Evolutionary conservation across 1,284 basidiomycete species (phyloP).

Genomic region (Fistulinella staudtii): DNA sequence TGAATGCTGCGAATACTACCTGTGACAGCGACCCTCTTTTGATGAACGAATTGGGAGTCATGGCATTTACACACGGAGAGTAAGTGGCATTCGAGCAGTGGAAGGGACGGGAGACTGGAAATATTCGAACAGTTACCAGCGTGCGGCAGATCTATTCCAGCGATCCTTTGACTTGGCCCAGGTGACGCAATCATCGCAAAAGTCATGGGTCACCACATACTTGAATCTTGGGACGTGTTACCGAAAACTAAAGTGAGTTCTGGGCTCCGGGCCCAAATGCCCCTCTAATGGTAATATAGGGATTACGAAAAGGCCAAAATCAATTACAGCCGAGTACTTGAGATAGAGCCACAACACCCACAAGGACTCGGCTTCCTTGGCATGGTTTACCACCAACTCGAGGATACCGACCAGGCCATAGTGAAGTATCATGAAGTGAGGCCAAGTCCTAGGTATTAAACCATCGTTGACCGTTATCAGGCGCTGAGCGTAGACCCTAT

Average conservation of each 20-base stretch:
- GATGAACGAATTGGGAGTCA: slow-evolving; percentile 90
- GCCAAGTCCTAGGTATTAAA: background rate
- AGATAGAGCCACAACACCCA: slow-evolving; percentile 76
- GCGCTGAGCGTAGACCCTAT: slow-evolving; percentile 83
- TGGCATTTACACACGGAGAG: slow-evolving; percentile 84
- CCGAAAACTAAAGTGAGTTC: slow-evolving; percentile 68
- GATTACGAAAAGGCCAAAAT: slow-evolving; percentile 65
- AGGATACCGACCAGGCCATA: slow-evolving; percentile 75
- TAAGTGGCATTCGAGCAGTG: slow-evolving; percentile 39
- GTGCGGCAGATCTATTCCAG: slow-evolving; percentile 69
- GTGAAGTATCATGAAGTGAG: slow-evolving; percentile 83
- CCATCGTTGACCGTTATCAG: slow-evolving; percentile 36
- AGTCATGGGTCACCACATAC: slow-evolving; percentile 83
- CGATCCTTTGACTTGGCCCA: slow-evolving; percentile 71
- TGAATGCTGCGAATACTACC: slow-evolving; percentile 76
- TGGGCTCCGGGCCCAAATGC: background rate
- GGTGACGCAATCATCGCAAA: slow-evolving; percentile 79
- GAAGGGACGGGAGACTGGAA: slow-evolving; percentile 4
- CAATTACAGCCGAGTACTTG: slow-evolving; percentile 73
- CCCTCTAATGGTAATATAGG: slow-evolving; percentile 38
- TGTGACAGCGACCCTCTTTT: slow-evolving; percentile 87
- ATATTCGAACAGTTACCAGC: slow-evolving; percentile 45
- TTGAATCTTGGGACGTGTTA: slow-evolving; percentile 88
- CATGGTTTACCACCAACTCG: slow-evolving; percentile 74
- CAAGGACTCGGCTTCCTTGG: slow-evolving; percentile 81